These are phyloP conservation scores for Rubus idaeus DNA, from an alignment of 306 rosid species.

Conservation along the genomic window DNA sequence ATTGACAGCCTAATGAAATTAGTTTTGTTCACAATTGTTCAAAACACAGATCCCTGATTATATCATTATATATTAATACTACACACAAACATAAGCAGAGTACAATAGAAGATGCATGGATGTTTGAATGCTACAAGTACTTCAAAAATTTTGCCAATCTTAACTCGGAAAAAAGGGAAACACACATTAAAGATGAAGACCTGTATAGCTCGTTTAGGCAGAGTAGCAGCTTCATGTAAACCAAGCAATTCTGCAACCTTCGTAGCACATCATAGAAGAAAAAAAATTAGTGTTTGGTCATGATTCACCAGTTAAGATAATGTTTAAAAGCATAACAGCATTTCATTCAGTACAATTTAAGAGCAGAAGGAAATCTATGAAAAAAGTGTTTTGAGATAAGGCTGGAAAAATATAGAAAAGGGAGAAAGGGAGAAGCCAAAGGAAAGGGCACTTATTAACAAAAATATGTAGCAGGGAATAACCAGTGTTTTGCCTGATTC, in stretches of 20 bases:
- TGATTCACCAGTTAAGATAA: neutral
- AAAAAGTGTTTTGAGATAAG: neutral
- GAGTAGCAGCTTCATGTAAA: constrained; percentile 77
- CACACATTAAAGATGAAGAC: constrained; percentile 34
- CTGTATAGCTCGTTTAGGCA: constrained; percentile 98
- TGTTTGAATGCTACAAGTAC: neutral
- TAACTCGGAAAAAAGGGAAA: neutral
- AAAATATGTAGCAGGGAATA: neutral
- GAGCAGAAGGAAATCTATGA: neutral
- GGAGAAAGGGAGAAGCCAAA: neutral
- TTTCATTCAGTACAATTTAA: neutral
- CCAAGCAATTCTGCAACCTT: constrained; percentile 92
- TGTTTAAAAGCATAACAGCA: neutral
- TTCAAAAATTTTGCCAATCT: neutral
- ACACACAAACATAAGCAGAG: neutral
- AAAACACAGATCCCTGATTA: too few relatives aligned
- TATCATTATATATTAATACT: too few relatives aligned
- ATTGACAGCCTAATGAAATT: too few relatives aligned
- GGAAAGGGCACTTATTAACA: neutral
- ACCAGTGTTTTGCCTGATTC: neutral
- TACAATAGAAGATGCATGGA: neutral
- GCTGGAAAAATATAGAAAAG: neutral
- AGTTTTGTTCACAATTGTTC: too few relatives aligned
- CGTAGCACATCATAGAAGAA: constrained; percentile 21
- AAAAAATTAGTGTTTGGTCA: constrained; percentile 19